Conservation (phyloP, 2,329 filamentous ascomycete species). For the Cordyceps farinosa region DNA sequence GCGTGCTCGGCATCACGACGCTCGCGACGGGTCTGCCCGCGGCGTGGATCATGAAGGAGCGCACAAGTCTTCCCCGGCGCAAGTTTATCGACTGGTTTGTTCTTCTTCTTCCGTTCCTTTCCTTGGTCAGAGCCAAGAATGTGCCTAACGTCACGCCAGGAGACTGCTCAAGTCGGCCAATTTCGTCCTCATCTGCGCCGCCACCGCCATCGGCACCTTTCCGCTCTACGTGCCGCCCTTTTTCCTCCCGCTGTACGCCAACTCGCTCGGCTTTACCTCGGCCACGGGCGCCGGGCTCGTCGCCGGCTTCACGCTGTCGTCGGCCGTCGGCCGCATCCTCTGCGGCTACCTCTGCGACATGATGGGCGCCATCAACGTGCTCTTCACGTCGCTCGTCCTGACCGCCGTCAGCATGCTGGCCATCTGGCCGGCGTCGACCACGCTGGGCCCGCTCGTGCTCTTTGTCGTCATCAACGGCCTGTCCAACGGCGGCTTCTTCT, state of each 20-base stretch:
- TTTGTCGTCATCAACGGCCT: conserved; percentile 60
- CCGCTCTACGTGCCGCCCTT: conserved; percentile 59
- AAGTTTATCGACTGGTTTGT: conserved; percentile 49
- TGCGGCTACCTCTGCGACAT: conserved; percentile 52
- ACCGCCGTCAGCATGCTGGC: conserved; percentile 56
- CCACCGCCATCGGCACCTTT: conserved; percentile 55
- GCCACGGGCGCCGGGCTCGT: conserved; percentile 53
- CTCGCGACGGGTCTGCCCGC: conserved; percentile 53
- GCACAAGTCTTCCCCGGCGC: conserved; percentile 34
- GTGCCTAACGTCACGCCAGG: conserved; percentile 33
- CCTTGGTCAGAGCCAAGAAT: not conserved
- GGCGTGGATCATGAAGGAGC: conserved; percentile 50
- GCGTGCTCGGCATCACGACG: conserved; percentile 49
- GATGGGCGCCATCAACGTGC: conserved; percentile 53
- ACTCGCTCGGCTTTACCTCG: conserved; percentile 51
- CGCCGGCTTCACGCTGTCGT: conserved; percentile 59
- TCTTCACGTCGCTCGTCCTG: conserved; percentile 48
- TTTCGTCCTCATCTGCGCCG: conserved; percentile 51
- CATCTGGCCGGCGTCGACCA: conserved; percentile 57
- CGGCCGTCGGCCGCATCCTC: conserved; percentile 53
- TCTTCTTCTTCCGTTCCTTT: not conserved
- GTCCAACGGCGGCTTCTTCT: conserved; percentile 61
- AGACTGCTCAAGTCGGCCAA: conserved; percentile 48
- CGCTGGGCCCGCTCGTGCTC: conserved; percentile 48
- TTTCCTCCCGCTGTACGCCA: conserved; percentile 55